These are phyloP conservation scores for Capsella rubella DNA, from an alignment of 441 rosid species.

Conservation along the genomic window DNA sequence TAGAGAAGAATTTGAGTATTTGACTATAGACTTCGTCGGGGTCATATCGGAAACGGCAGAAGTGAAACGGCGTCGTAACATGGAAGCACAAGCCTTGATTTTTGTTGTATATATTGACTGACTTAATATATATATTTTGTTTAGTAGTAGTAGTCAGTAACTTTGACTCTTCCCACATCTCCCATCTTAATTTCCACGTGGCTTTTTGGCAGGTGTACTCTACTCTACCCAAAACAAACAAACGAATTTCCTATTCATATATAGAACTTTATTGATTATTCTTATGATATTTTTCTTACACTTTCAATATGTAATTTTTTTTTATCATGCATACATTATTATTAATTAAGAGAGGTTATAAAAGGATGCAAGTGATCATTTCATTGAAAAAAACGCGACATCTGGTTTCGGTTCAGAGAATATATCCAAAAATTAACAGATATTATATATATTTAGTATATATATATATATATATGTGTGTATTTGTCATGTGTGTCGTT, in stretches of 20 bases:
- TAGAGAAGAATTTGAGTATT: background rate
- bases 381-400: too few species aligned
- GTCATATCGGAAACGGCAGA: background rate
- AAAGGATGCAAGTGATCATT: background rate
- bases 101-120: background rate
- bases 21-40: background rate
- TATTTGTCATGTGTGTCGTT: too few species aligned
- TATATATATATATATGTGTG: too few species aligned
- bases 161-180: conserved; percentile 22
- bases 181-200: conserved; percentile 40
- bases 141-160: too few species aligned
- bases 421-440: background rate
- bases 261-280: background rate
- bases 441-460: background rate
- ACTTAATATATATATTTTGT: background rate
- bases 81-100: background rate
- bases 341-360: background rate
- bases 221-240: background rate
- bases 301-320: background rate
- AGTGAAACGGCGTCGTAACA: background rate
- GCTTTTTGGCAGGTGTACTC: conserved; percentile 44
- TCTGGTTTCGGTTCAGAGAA: background rate
- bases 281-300: background rate
- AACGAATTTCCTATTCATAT: background rate
- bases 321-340: background rate